These are phyloP conservation scores for Fraxinus excelsior DNA, from an alignment of 257 asterid genomes.

Conservation along the genomic window DNA sequence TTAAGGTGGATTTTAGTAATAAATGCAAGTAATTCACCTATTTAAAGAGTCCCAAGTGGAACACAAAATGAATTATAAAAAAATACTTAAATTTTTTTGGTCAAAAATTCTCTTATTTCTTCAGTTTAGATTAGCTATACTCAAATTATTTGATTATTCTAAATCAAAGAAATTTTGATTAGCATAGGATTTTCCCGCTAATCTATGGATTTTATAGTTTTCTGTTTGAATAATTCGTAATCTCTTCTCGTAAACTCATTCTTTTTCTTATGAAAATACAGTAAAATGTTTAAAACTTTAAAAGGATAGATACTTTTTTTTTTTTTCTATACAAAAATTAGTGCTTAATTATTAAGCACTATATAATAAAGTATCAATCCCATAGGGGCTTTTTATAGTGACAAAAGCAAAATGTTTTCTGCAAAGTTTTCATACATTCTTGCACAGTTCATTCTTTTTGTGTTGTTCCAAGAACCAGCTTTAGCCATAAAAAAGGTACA, in stretches of 20 bases:
- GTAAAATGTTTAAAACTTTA: neutral
- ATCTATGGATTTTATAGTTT: neutral
- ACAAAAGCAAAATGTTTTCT: constrained; percentile 19
- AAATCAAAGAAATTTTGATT: neutral
- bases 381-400: constrained; percentile 12
- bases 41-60: neutral
- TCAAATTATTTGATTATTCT: neutral
- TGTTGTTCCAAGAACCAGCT: constrained; percentile 14
- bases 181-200: neutral
- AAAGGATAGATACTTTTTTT: neutral
- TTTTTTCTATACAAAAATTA: neutral
- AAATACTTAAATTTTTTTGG: neutral
- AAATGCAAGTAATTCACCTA: neutral
- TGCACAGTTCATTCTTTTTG: constrained; percentile 7
- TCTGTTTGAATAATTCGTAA: neutral
- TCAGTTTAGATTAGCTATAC: neutral
- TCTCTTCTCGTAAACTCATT: neutral
- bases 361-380: neutral
- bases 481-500: constrained; percentile 31
- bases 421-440: constrained; percentile 16
- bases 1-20: neutral
- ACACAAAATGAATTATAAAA: no score
- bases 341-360: constrained; percentile 11
- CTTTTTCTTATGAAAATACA: neutral
- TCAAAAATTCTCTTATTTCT: neutral